phyloP scores from a whole-genome alignment of 495 filamentous ascomycete genomes.

The Durotheca rogersii region DNA sequence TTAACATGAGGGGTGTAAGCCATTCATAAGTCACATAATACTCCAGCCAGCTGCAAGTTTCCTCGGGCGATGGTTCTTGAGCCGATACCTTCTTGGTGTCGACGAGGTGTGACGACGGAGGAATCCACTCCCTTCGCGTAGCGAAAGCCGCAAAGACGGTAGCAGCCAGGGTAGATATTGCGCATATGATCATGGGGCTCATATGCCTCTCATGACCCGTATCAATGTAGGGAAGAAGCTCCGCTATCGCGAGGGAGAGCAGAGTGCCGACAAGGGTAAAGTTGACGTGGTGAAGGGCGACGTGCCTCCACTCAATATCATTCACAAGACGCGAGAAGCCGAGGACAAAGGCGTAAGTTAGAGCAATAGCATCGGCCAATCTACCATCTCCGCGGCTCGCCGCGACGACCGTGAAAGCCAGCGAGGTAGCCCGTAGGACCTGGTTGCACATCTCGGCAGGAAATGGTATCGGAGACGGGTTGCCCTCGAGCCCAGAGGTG shows the following conservation, averaged over 20 bases:
- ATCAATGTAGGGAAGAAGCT: constrained; percentile 39
- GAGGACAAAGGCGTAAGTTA: constrained; percentile 39
- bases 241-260: constrained; percentile 25
- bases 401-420: constrained; percentile 34
- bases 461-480: constrained; percentile 31
- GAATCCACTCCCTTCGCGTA: constrained; percentile 43
- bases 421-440: constrained; percentile 32
- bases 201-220: constrained; percentile 16
- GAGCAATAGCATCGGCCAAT: constrained; percentile 32
- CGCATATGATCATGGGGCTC: constrained; percentile 24
- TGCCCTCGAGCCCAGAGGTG: constrained; percentile 25
- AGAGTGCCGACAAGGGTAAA: constrained; percentile 32
- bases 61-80: constrained; percentile 43
- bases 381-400: constrained; percentile 21
- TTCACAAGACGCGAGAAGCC: constrained; percentile 38
- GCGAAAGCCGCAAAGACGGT: constrained; percentile 35
- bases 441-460: constrained; percentile 39
- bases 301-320: constrained; percentile 41
- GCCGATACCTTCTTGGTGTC: constrained; percentile 30
- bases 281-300: constrained; percentile 43
- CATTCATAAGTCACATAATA: constrained; percentile 52
- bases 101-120: constrained; percentile 35
- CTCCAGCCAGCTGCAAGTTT: constrained; percentile 51
- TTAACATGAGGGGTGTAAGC: constrained; percentile 50
- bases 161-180: constrained; percentile 32